Evolutionary conservation across 805 yeast species (phyloP).

Genomic region (Starmerella asiatica): DNA sequence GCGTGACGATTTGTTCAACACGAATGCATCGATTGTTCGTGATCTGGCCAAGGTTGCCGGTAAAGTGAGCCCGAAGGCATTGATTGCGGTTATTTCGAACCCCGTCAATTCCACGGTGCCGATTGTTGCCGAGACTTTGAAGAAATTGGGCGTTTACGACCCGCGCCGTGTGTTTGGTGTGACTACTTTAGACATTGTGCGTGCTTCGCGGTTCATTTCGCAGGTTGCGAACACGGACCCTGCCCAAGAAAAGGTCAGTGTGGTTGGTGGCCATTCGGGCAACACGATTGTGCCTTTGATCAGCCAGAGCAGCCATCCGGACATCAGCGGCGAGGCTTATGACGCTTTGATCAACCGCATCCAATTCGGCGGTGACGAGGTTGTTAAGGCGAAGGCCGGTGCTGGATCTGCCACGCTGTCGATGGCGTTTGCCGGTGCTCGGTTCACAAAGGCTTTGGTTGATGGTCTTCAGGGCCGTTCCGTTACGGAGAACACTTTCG

Average conservation of each 20-base stretch:
- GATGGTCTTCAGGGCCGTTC: slow-evolving; percentile 32
- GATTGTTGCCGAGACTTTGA: slow-evolving; percentile 84
- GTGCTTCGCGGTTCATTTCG: slow-evolving; percentile 79
- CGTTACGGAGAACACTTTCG: slow-evolving; percentile 42
- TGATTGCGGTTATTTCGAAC: slow-evolving; percentile 72
- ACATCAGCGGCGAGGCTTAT: slow-evolving; percentile 50
- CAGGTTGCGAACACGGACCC: slow-evolving; percentile 62
- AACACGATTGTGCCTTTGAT: slow-evolving; percentile 87
- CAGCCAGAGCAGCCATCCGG: slow-evolving; percentile 55
- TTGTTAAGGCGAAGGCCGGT: slow-evolving; percentile 85
- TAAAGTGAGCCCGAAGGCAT: slow-evolving; percentile 71
- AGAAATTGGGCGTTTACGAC: slow-evolving; percentile 75
- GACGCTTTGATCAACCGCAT: slow-evolving; percentile 67
- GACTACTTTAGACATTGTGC: slow-evolving; percentile 82
- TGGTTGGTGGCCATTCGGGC: slow-evolving; percentile 97
- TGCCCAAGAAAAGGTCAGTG: slow-evolving; percentile 60
- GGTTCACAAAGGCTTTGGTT: slow-evolving; percentile 45
- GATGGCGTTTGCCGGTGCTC: slow-evolving; percentile 86
- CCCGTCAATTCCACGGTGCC: slow-evolving; percentile 97
- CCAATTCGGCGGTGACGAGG: slow-evolving; percentile 95
- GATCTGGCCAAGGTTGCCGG: slow-evolving; percentile 82
- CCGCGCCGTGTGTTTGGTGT: slow-evolving; percentile 90
- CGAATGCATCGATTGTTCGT: slow-evolving; percentile 89
- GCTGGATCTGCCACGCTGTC: slow-evolving; percentile 89
- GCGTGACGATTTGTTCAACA: slow-evolving; percentile 91